These are phyloP conservation scores for Tolypocladium inflatum DNA, from an alignment of 2,329 filamentous ascomycete species.

Conservation along the genomic window DNA sequence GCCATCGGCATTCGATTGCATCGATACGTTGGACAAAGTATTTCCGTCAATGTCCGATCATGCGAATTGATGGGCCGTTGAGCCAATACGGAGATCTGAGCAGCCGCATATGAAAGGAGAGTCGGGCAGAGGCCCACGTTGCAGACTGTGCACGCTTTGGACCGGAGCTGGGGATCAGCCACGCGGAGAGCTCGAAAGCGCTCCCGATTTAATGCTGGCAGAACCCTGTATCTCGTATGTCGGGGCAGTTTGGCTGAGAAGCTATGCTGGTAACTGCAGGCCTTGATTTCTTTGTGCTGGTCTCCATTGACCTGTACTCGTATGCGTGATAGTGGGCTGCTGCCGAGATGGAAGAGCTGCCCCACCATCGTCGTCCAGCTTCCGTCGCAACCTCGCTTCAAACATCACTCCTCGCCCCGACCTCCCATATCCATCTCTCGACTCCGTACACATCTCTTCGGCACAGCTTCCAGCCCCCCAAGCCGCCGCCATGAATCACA, in stretches of 20 bases:
- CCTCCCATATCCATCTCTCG: background rate
- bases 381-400: background rate
- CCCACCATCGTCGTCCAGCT: background rate
- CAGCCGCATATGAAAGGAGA: too few species aligned
- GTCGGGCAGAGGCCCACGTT: too few species aligned
- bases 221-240: background rate
- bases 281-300: background rate
- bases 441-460: too few species aligned
- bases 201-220: background rate
- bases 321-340: background rate
- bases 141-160: too few species aligned
- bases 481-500: conserved; percentile 26
- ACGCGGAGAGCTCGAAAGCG: background rate
- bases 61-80: too few species aligned
- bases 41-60: too few species aligned
- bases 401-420: background rate
- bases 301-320: background rate
- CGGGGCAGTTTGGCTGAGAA: too few species aligned
- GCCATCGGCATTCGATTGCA: background rate
- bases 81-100: too few species aligned
- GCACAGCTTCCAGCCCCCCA: background rate
- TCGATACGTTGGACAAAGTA: too few species aligned
- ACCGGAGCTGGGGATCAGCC: too few species aligned
- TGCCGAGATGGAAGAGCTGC: background rate
- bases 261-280: too few species aligned